Evolutionary conservation across 352 stramenopile genomes (phyloP), one percentile per base, ranked within the genome.

Genomic region (Globisporangium nunn): DNA sequence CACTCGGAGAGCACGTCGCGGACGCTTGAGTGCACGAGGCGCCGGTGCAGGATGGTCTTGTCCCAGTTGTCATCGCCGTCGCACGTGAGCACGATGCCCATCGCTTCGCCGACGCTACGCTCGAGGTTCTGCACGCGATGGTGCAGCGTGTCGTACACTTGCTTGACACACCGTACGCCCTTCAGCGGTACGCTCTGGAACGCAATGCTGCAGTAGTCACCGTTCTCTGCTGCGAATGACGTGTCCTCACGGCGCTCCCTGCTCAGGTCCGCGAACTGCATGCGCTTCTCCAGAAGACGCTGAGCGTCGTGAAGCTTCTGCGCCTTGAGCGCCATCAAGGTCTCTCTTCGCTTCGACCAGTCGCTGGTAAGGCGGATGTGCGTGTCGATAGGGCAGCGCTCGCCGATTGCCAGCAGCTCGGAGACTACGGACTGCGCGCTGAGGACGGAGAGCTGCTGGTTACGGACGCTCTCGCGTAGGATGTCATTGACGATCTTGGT

Each of bases 231-330:
- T n/a, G 52, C 37, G 49, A 56, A 60, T 30, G 39, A 30, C 41
- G 52, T 33, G 18, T 60, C 53, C 15, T 64, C 59, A 1, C 8
- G 33, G 6, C 55, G 46, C 12, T 64, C 59, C 7, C 46, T 39
- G 17, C 23, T 52, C 7, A 66, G 39, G 15, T 81, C 64, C 4
- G 83, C 54, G 43, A 81, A 80, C 39, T 81, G 74, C 48, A 62
- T 70, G 30, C 77, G 74, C 53, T 75, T 69, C 29, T 68, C 68
- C 8, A 85, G 61, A 44, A 83, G 68, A 41, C 67, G 72, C 45
- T 64, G 60, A 17, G 77, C 74, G 52, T 81, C 58, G 17, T 60
- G 70, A 28, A 87, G 55, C 50, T 85, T 82, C 44, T 75, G 61
- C 3, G 61, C 52, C 29, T 83, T 79, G 52, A 85, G 63, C n/a